Base-by-base conservation (phyloP, 371 early-diverging fungal genomes). In the Paraphysoderma sedebokerense region DNA sequence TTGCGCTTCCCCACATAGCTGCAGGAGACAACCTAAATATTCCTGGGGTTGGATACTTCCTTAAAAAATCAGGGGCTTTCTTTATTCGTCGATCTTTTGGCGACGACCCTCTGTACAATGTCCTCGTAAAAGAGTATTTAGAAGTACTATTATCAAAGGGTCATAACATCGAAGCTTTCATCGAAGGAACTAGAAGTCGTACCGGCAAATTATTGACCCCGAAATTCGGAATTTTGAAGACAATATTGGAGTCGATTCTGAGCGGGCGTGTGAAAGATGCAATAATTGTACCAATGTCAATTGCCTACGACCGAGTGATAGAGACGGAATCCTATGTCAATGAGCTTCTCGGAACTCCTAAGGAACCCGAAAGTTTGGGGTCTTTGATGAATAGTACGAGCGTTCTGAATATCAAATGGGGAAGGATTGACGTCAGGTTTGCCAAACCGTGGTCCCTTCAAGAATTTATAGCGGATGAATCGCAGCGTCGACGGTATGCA, bases 1-100 rank as follows among this genome's bases (percentile, higher is more conserved):
- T 89, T 20, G 84, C 82, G 24, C 60, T 87, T 23, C 90, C 90
- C 24, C 85, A 84, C 54, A 84, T 89, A 48, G 82, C 85, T 6
- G 90, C 90, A 4, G 90, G 90, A 12, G 82, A 89, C 45, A 89
- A 89, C 61, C 56, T 89, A 46, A 81, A 87, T 59, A 59, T 87
- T 63, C 85, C 85, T 4, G 47, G 79, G 17, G 69, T 87, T n/a
- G 85, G 85, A 27, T 62, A 58, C 32, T 46, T 82, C 0, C 60
- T 87, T 41, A 73, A 76, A 35, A 63, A 70, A 11, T 72, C 68
- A 35, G 88, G 88, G 3, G 90, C 87, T 0, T 81, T 87, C 52
- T 89, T 76, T 51, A 87, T 89, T 32, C 72, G 83, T 7, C 62
- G 90, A 32, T 68, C 74, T 41, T 89, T 85, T 84, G 83, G 82